A percentile compares a stretch with the other conserved stretches of the same genome.
These are phyloP conservation scores for Sphagnum fallax DNA, from an alignment of 228 moss, liverwort and hornwort genomes.

Conservation along the genomic window DNA sequence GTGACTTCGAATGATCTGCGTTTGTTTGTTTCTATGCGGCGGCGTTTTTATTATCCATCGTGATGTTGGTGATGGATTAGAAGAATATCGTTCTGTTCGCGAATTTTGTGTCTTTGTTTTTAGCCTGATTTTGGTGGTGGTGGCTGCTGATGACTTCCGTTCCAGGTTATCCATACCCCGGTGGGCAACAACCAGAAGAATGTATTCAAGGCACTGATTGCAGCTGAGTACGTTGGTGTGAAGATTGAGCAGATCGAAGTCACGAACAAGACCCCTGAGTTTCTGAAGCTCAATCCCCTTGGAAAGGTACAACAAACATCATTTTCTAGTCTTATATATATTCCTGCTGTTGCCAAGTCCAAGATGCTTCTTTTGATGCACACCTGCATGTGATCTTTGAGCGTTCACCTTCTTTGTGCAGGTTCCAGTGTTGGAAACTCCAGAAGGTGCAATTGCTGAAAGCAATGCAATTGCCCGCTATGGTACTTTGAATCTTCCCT, in stretches of 20 bases:
- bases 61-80: no score
- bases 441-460: conserved; percentile 65
- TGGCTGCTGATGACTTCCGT: not conserved
- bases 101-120: no score
- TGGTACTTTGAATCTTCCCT: conserved; percentile 22
- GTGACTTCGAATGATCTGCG: no score
- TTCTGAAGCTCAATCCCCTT: conserved; percentile 59
- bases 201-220: conserved; percentile 60
- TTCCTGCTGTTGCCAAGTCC: no score
- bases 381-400: not conserved
- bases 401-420: conserved; percentile 7
- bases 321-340: not conserved
- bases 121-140: no score
- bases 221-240: conserved; percentile 76
- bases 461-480: conserved; percentile 91
- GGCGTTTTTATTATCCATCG: no score
- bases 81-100: no score
- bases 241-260: conserved; percentile 45
- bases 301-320: conserved; percentile 46
- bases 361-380: not conserved
- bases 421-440: conserved; percentile 71
- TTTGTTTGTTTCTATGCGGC: no score
- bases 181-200: conserved; percentile 66
- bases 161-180: conserved; percentile 60
- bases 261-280: conserved; percentile 55